Base-by-base conservation (phyloP, 306 rosid genomes). In the Ormosia semicastrata region DNA sequence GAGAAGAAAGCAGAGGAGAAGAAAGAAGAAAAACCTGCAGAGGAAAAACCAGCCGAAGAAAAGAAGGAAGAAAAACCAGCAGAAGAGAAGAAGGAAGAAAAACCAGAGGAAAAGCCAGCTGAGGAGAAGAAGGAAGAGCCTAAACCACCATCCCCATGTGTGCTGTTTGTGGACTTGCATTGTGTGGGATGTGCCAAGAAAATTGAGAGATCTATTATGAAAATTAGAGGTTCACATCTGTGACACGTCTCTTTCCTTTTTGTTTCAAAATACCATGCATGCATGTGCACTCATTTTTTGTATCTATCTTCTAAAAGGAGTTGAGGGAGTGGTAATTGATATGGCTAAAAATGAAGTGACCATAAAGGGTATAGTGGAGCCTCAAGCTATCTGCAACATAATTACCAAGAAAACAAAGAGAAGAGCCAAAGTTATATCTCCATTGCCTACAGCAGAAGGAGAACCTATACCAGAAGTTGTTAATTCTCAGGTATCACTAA, bases 181-280 rank as follows among this genome's bases (percentile, higher is more conserved):
- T 94, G 98, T 82, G 88, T 86, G 11, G 98, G 98, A 18, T 94
- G 97, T 80, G 94, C 97, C 12, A 94, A 91, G 98, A 94, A 94
- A 82, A 92, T 94, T 83, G 87, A 92, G 82, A 93, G 88, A 86
- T 84, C 82, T 40, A 83, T 94, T 14, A 89, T 90, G 97, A 91
- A 86, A 89, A 91, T 93, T 54, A 86, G 97, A 94, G 98, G 98
- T 94, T 15, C 40, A 40, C 15, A 74, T 39, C 10, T 44, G 9
- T 30, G 12, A 24, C 62, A 73, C 3, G 13, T 67, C 7, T 40
- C 1, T 18, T 36, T 67, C 33, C 30, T 9, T 50, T 49, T 58
- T 84, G 66, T 11, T 72, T 52, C 49, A 37, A 76, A 74, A 72
- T 73, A 11, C 12, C 37, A 78, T 77, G 41, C 74, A 44, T 79